Conservation (phyloP, 2,329 filamentous ascomycete genomes). For the Beauveria australis region DNA sequence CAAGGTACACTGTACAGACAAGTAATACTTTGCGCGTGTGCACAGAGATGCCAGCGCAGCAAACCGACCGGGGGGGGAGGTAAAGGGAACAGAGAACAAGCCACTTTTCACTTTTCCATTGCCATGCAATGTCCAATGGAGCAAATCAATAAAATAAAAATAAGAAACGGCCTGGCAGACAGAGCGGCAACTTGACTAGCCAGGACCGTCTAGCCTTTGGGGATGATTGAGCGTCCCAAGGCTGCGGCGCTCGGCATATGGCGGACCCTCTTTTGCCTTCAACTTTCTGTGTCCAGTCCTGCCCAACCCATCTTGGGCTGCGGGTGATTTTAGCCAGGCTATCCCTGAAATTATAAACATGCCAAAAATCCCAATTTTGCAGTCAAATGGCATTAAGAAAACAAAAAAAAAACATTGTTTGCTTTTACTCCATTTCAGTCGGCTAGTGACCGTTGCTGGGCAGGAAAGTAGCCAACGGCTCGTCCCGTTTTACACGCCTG, state of each 20-base stretch:
- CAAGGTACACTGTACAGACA: background rate
- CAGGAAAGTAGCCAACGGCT: background rate
- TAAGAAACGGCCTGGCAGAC: background rate
- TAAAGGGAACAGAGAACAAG: too few relatives aligned
- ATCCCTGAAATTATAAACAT: too few relatives aligned
- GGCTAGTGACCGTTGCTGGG: background rate
- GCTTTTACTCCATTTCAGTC: background rate
- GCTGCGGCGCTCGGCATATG: background rate
- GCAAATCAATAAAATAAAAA: background rate
- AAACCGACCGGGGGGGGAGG: background rate
- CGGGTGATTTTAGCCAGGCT: background rate
- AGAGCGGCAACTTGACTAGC: background rate
- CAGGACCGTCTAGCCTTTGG: background rate
- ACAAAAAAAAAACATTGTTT: background rate
- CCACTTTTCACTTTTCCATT: too few relatives aligned
- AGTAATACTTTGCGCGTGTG: background rate
- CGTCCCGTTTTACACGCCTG: background rate
- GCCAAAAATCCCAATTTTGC: too few relatives aligned
- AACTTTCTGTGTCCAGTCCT: background rate
- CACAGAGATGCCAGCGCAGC: conserved; percentile 5
- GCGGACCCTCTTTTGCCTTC: background rate
- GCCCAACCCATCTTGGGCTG: background rate
- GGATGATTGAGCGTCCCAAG: background rate
- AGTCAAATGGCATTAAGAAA: background rate
- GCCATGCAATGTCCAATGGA: background rate